Evolutionary conservation across 1,284 basidiomycete species (phyloP).

Genomic region (Mycena sp.): DNA sequence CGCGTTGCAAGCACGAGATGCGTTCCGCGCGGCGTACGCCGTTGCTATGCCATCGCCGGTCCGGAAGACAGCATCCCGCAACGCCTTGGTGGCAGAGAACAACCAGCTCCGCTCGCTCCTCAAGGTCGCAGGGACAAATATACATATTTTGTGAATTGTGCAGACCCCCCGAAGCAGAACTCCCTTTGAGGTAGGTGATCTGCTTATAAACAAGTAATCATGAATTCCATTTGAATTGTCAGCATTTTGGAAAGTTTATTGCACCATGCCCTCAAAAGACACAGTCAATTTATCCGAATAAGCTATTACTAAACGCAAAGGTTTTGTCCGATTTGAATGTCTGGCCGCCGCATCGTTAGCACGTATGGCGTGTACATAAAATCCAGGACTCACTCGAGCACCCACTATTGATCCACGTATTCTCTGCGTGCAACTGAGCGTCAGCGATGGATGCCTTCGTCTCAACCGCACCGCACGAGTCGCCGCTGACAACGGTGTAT

Average conservation of each 20-base stretch:
- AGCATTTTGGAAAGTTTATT: too few species aligned
- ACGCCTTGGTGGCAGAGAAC: not conserved
- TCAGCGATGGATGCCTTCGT: not conserved
- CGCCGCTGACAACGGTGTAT: constrained; percentile 10
- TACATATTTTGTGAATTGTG: too few species aligned
- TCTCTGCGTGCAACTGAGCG: not conserved
- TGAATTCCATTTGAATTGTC: too few species aligned
- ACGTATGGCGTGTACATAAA: not conserved
- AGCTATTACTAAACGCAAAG: constrained; percentile 15
- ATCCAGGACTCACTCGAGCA: not conserved
- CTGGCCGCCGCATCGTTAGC: not conserved
- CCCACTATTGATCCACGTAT: constrained; percentile 12
- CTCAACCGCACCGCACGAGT: constrained; percentile 1
- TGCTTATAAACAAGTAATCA: too few species aligned
- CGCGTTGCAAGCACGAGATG: not conserved
- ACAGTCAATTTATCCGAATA: too few species aligned
- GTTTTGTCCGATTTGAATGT: constrained; percentile 18
- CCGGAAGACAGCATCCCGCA: too few species aligned
- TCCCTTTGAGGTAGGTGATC: too few species aligned
- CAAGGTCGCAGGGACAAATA: not conserved
- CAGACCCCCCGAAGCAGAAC: too few species aligned
- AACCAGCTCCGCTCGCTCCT: not conserved
- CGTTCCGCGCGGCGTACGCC: not conserved
- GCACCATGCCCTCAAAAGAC: too few species aligned
- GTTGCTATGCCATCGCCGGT: not conserved